Conservation (phyloP, 2,329 filamentous ascomycete genomes). For the Fusarium circinatum region DNA sequence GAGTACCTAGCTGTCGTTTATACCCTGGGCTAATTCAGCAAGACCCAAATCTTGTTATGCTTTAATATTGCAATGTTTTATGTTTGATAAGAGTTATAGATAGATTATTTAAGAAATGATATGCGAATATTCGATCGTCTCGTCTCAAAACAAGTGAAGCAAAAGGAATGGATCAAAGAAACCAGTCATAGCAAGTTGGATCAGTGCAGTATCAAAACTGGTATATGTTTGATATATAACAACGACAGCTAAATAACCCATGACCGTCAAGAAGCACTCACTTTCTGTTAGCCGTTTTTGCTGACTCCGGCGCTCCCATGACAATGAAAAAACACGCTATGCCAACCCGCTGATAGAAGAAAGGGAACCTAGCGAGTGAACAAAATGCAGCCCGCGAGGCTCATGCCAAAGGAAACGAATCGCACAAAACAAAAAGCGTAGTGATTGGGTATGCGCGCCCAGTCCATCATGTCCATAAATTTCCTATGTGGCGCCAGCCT, state of each 20-base stretch:
- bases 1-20: conserved; percentile 33
- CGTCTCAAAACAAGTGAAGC: background rate
- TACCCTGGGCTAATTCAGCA: conserved; percentile 34
- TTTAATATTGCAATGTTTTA: conserved; percentile 1
- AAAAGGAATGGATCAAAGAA: background rate
- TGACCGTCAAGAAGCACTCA: background rate
- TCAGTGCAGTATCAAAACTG: background rate
- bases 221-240: conserved; percentile 1
- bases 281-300: conserved; percentile 20
- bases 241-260: background rate
- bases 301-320: conserved; percentile 33
- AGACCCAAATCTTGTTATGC: conserved; percentile 4
- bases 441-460: conserved; percentile 35
- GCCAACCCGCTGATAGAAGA: conserved; percentile 24
- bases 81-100: conserved; percentile 22
- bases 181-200: background rate
- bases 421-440: conserved; percentile 13
- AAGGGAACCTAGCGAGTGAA: conserved; percentile 26
- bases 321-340: conserved; percentile 19
- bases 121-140: conserved; percentile 34
- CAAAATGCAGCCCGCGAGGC: conserved; percentile 6
- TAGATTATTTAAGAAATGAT: conserved; percentile 35
- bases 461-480: conserved; percentile 10
- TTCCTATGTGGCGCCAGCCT: conserved; percentile 4
- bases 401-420: conserved; percentile 6